These are phyloP conservation scores for Pyrrhoderma noxium DNA, from an alignment of 1,284 basidiomycete genomes.

Conservation along the genomic window DNA sequence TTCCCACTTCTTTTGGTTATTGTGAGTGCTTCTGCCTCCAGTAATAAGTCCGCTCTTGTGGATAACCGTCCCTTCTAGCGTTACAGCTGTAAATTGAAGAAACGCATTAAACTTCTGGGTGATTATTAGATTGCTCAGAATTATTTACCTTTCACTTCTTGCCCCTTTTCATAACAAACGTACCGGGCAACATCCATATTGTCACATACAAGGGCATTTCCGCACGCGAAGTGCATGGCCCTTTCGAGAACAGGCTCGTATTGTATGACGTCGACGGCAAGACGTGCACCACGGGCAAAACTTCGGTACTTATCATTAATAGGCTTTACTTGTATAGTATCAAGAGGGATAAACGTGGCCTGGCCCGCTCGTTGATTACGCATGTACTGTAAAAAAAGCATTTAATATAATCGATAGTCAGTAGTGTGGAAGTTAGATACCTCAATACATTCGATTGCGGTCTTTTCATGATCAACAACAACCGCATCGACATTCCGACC, in stretches of 20 bases:
- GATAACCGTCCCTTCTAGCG: constrained; percentile 93
- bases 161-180: constrained; percentile 88
- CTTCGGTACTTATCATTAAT: constrained; percentile 93
- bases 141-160: constrained; percentile 87
- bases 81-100: constrained; percentile 62
- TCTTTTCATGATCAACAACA: constrained; percentile 94
- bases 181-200: constrained; percentile 86
- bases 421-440: constrained; percentile 33
- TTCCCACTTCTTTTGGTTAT: constrained; percentile 79
- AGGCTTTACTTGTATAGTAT: constrained; percentile 91
- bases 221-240: constrained; percentile 95
- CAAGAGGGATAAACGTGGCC: constrained; percentile 95
- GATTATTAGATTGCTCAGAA: background rate
- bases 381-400: constrained; percentile 66
- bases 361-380: constrained; percentile 91
- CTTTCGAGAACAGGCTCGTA: constrained; percentile 83
- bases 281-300: constrained; percentile 83
- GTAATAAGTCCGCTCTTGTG: constrained; percentile 98
- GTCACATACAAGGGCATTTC: constrained; percentile 93
- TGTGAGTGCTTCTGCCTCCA: constrained; percentile 78
- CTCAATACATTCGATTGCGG: constrained; percentile 96
- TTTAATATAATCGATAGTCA: constrained; percentile 3
- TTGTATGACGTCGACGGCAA: constrained; percentile 92
- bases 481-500: constrained; percentile 94
- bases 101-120: constrained; percentile 3